Evolutionary conservation across 306 rosid genomes (phyloP).

Genomic region (Dalbergia oliveri): DNA sequence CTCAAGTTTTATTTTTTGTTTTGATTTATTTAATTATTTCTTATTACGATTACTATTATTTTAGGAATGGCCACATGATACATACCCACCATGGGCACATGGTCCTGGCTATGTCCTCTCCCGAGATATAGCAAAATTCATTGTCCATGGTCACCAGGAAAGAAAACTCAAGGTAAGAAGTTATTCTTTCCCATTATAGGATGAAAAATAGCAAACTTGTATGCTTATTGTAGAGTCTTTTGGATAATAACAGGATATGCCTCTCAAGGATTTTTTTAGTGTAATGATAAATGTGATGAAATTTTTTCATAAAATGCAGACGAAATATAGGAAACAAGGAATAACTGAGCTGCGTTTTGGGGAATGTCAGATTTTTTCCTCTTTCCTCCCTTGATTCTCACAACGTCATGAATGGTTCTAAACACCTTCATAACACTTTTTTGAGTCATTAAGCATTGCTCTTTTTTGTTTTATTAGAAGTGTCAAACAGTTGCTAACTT

Average conservation of each 20-base stretch:
- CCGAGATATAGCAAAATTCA: constrained; percentile 82
- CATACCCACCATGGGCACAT: constrained; percentile 97
- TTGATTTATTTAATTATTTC: constrained; percentile 18
- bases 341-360: no score
- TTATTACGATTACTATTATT: constrained; percentile 27
- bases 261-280: background rate
- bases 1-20: constrained; percentile 12
- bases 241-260: constrained; percentile 18
- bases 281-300: no score
- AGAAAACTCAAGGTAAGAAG: constrained; percentile 73
- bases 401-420: no score
- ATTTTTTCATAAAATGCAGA: no score
- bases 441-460: no score
- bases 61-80: constrained; percentile 89
- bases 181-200: constrained; percentile 3
- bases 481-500: constrained; percentile 11
- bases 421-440: no score
- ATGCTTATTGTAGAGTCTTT: constrained; percentile 18
- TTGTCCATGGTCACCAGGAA: constrained; percentile 71
- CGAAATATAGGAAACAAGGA: no score
- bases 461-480: background rate
- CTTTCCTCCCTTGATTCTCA: no score
- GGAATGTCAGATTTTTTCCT: no score
- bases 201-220: background rate
- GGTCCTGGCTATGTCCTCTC: constrained; percentile 96